Evolutionary conservation across 306 rosid species (phyloP).

Genomic region (Amphicarpaea edgeworthii): DNA sequence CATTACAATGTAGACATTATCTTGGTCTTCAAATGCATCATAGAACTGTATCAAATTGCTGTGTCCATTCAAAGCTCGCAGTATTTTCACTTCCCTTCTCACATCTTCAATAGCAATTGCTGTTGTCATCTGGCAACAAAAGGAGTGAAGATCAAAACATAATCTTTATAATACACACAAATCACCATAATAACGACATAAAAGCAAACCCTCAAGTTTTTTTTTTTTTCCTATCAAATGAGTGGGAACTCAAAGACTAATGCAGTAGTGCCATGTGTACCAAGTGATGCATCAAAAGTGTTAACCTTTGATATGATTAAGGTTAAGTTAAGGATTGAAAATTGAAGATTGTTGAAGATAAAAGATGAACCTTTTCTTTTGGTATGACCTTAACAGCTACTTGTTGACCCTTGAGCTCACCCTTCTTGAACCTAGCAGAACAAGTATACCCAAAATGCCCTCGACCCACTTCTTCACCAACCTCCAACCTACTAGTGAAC

Average conservation of each 20-base stretch:
- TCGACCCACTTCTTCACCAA: constrained; percentile 93
- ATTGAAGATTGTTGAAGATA: no score
- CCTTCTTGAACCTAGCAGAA: constrained; percentile 93
- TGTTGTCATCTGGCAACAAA: constrained; percentile 86
- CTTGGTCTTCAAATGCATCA: constrained; percentile 95
- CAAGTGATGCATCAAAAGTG: constrained; percentile 13
- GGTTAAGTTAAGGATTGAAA: background rate
- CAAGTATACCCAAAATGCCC: constrained; percentile 99
- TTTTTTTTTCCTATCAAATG: no score
- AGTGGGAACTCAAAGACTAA: constrained; percentile 11
- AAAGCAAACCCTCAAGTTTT: constrained; percentile 34
- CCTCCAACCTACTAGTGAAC: constrained; percentile 75
- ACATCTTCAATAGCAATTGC: constrained; percentile 98
- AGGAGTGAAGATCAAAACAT: constrained; percentile 35
- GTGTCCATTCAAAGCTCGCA: constrained; percentile 93
- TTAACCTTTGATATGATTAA: background rate
- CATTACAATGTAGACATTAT: constrained; percentile 98
- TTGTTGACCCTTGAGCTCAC: constrained; percentile 85
- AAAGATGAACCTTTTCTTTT: constrained; percentile 76
- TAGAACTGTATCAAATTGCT: constrained; percentile 83
- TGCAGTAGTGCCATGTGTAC: background rate
- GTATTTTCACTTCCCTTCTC: constrained; percentile 96
- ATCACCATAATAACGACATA: constrained; percentile 12
- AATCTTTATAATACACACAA: background rate
- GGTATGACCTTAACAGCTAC: constrained; percentile 97